Conservation (phyloP, 208 protist genomes). For the Trypanosoma conorhini region DNA sequence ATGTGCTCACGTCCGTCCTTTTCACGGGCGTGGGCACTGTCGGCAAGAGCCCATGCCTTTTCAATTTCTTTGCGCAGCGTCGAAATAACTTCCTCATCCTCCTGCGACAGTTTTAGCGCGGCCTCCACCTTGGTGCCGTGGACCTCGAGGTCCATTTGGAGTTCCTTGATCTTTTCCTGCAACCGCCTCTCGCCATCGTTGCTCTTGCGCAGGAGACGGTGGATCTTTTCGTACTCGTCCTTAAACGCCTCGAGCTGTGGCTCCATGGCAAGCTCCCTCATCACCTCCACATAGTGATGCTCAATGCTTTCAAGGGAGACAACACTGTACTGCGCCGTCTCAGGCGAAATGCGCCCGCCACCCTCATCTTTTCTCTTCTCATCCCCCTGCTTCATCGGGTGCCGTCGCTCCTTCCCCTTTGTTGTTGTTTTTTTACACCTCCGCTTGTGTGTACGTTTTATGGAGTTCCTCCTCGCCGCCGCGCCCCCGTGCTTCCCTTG, state of each 20-base stretch:
- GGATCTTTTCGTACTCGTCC: conserved; percentile 98
- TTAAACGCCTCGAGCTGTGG: conserved; percentile 95
- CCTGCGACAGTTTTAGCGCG: conserved; percentile 94
- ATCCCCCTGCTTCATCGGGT: conserved; percentile 11
- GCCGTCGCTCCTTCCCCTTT: neutral
- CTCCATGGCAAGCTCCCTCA: conserved; percentile 93
- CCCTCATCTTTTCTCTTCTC: conserved; percentile 1
- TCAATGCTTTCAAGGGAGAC: conserved; percentile 93
- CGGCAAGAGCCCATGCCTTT: conserved; percentile 97
- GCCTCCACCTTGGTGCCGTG: conserved; percentile 97
- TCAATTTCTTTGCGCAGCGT: conserved; percentile 96
- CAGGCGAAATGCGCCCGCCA: neutral
- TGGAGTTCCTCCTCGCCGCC: neutral
- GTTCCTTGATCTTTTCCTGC: conserved; percentile 92
- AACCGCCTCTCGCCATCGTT: conserved; percentile 98
- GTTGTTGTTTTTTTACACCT: conserved; percentile 7
- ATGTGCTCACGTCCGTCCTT: conserved; percentile 95
- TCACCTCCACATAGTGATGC: conserved; percentile 93
- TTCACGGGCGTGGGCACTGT: conserved; percentile 97
- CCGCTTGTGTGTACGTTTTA: neutral
- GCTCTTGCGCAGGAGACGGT: conserved; percentile 96
- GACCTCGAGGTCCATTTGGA: conserved; percentile 94
- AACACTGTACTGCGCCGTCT: conserved; percentile 30
- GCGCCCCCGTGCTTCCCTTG: neutral
- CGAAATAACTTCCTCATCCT: conserved; percentile 96